These are phyloP conservation scores for Crithidia fasciculata DNA, from an alignment of 208 protist genomes.

Conservation along the genomic window DNA sequence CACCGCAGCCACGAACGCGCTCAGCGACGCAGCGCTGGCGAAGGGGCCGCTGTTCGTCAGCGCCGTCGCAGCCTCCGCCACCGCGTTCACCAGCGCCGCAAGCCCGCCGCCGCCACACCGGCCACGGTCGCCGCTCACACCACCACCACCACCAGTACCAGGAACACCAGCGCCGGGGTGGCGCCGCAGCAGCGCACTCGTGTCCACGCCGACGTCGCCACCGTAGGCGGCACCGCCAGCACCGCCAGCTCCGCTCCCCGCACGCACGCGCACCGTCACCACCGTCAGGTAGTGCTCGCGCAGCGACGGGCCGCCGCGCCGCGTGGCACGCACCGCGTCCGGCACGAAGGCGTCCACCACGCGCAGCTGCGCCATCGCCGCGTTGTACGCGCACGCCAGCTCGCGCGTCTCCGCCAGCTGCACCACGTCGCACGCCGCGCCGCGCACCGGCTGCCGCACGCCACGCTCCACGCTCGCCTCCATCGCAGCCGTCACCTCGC, in stretches of 20 bases:
- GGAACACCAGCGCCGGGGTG: background rate
- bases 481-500: conserved; percentile 5
- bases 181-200: background rate
- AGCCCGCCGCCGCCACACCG: background rate
- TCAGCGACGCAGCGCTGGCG: conserved; percentile 13
- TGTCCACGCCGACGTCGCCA: background rate
- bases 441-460: conserved; percentile 7
- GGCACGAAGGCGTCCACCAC: conserved; percentile 30
- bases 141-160: too few relatives aligned
- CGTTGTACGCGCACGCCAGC: conserved; percentile 26
- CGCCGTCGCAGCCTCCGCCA: conserved; percentile 1
- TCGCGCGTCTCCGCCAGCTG: conserved; percentile 15
- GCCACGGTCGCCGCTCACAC: background rate
- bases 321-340: background rate
- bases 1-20: conserved; percentile 24
- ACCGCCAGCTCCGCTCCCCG: background rate
- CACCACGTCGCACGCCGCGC: conserved; percentile 3
- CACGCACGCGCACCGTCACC: conserved; percentile 8
- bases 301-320: background rate
- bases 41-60: conserved; percentile 24
- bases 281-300: conserved; percentile 11
- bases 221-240: background rate
- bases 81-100: conserved; percentile 1
- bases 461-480: conserved; percentile 2
- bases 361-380: conserved; percentile 20